phyloP scores from a whole-genome alignment of 140 eudicot genomes.

The Ambrosia hybrid region DNA sequence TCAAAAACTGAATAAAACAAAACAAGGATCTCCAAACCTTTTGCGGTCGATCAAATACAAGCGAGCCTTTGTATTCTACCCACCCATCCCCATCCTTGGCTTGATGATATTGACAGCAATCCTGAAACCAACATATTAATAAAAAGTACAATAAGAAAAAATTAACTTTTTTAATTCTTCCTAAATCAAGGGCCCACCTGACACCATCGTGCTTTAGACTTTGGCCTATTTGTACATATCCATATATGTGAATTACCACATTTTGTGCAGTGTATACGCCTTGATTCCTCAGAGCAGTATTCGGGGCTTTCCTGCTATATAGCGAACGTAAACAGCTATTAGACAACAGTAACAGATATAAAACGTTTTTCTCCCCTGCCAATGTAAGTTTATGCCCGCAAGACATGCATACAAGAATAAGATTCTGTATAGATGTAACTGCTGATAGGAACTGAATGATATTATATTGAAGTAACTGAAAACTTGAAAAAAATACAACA shows the following conservation, averaged over 20 bases:
- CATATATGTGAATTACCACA: conserved; percentile 95
- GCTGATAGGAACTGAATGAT: no score
- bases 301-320: conserved; percentile 52
- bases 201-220: conserved; percentile 98
- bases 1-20: not conserved
- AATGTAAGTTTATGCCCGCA: no score
- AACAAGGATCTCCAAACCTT: conserved; percentile 48
- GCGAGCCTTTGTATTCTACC: conserved; percentile 96
- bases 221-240: conserved; percentile 92
- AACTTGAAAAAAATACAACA: no score
- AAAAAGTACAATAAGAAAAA: not conserved
- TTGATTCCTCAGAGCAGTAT: conserved; percentile 85
- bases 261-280: conserved; percentile 98
- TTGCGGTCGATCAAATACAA: conserved; percentile 79
- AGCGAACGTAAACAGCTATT: not conserved
- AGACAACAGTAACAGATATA: not conserved
- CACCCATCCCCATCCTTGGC: conserved; percentile 99
- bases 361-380: not conserved
- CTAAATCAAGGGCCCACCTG: conserved; percentile 55
- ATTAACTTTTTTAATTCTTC: no score
- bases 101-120: conserved; percentile 97
- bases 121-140: conserved; percentile 46
- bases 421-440: not conserved
- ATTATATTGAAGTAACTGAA: no score
- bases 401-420: not conserved